Evolutionary conservation across 768 basidiomycete species (phyloP), one percentile per base, ranked within the genome.

Genomic region (Strobilomyces confusus): DNA sequence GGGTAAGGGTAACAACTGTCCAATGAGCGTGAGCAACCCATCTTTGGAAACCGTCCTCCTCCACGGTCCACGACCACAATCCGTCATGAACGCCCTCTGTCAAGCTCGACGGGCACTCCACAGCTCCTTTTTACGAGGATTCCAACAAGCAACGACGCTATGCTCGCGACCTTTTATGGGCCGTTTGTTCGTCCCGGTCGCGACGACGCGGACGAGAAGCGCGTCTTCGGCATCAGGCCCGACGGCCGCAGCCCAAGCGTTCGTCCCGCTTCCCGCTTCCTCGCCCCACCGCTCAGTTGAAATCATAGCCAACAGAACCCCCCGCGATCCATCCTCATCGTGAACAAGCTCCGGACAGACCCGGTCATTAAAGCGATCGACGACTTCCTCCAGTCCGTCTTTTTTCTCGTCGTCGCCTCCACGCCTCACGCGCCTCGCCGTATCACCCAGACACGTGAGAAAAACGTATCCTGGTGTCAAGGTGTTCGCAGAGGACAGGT

Each of bases 341-440:
- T 91, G 14, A 91, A 91, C 73, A 91, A 91, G 68, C 73, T 87
- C 30, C 80, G 89, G 42, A 91, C 89, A 36, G 81, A 83, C 51
- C 84, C 85, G 9, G 88, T 91, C 52, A 80, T 88, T 48, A 78
- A 82, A 25, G 87, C 88, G 3, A 89, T 90, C 54, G 80, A 87
- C 57, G 81, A 85, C 8, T 79, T 91, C 58, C 80, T 90, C 48
- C 75, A 77, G 88, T 89, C 52, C 50, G 83, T 73, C 8, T 29
- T 9, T 17, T 29, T 30, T 34, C 32, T 36, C 37, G 9, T 33
- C 22, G 40, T 36, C 37, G 11, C 32, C 15, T 43, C 29, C 22
- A 20, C 6, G 2, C 12, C 36, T 42, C 41, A 14, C 22, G 15
- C 1, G 3, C 42, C 53, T 56, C 43, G 62, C 51, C 44, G 19